These are phyloP conservation scores for Catenaria anguillulae DNA, from an alignment of 371 early-diverging fungal genomes.

Conservation along the genomic window DNA sequence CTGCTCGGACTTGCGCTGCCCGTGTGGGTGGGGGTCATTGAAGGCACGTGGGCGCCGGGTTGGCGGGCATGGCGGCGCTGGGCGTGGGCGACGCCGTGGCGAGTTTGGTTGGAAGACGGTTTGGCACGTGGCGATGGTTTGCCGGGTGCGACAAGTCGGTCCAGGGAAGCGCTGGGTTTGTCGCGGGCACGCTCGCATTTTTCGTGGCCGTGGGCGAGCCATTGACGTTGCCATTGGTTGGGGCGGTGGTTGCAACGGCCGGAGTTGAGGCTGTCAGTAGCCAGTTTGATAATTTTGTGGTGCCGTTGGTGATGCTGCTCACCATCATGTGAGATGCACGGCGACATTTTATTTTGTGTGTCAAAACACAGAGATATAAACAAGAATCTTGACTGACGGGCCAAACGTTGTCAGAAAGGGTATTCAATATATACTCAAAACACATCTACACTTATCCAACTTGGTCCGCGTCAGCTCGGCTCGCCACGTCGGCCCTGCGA, in stretches of 20 bases:
- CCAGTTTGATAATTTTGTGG: conserved; percentile 9
- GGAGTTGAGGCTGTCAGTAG: too few species aligned
- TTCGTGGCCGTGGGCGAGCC: too few species aligned
- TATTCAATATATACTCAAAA: too few species aligned
- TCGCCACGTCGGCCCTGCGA: too few species aligned
- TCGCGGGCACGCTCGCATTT: conserved; percentile 1
- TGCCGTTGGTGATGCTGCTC: conserved; percentile 8
- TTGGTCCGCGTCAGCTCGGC: too few species aligned
- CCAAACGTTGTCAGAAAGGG: too few species aligned
- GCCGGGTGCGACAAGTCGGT: conserved; percentile 4
- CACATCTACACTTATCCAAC: too few species aligned
- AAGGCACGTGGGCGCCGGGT: not conserved
- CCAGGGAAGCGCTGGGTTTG: not conserved
- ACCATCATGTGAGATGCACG: not conserved
- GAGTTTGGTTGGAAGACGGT: not conserved
- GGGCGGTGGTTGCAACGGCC: not conserved
- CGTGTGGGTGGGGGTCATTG: conserved; percentile 4
- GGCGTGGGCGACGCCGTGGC: conserved; percentile 8
- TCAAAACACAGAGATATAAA: too few species aligned
- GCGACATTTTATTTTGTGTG: too few species aligned
- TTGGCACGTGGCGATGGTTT: not conserved
- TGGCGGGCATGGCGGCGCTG: conserved; percentile 3
- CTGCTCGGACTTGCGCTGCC: conserved; percentile 4
- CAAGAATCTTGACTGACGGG: too few species aligned
- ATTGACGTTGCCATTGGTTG: not conserved